phyloP scores from a whole-genome alignment of 306 rosid genomes.

The Ochetophila trinervis region DNA sequence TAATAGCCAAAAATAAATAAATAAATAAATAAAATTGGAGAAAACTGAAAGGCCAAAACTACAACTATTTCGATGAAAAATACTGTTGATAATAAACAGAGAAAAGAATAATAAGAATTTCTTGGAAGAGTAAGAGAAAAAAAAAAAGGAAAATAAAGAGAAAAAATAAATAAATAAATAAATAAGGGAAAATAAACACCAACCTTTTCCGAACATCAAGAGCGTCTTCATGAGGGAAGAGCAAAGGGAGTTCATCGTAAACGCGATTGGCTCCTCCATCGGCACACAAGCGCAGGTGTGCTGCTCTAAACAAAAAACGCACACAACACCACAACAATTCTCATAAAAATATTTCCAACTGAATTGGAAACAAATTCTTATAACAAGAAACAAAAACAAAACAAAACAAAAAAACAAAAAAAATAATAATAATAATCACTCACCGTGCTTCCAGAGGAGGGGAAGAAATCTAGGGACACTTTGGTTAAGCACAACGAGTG shows the following conservation, averaged over 20 bases:
- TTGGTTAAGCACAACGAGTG: conserved; percentile 79
- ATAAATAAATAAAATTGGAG: too few relatives aligned
- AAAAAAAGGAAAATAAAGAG: too few relatives aligned
- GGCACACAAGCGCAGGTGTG: conserved; percentile 68
- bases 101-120: too few relatives aligned
- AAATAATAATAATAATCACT: too few relatives aligned
- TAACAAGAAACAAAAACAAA: not conserved
- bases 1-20: too few relatives aligned
- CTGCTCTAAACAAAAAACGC: conserved; percentile 49
- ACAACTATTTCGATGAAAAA: too few relatives aligned
- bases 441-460: conserved; percentile 87
- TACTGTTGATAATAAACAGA: too few relatives aligned
- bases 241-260: conserved; percentile 76
- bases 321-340: not conserved
- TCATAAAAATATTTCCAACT: not conserved
- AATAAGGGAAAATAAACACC: not conserved
- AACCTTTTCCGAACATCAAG: conserved; percentile 67
- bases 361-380: not conserved
- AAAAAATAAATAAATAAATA: too few relatives aligned
- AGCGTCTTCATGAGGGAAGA: conserved; percentile 53
- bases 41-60: too few relatives aligned
- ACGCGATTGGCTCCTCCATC: conserved; percentile 96
- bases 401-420: too few relatives aligned
- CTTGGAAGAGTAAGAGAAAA: too few relatives aligned
- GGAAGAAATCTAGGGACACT: conserved; percentile 75